These are phyloP conservation scores for Dacryopinax primogenitus DNA, from an alignment of 768 basidiomycete genomes.

Conservation along the genomic window DNA sequence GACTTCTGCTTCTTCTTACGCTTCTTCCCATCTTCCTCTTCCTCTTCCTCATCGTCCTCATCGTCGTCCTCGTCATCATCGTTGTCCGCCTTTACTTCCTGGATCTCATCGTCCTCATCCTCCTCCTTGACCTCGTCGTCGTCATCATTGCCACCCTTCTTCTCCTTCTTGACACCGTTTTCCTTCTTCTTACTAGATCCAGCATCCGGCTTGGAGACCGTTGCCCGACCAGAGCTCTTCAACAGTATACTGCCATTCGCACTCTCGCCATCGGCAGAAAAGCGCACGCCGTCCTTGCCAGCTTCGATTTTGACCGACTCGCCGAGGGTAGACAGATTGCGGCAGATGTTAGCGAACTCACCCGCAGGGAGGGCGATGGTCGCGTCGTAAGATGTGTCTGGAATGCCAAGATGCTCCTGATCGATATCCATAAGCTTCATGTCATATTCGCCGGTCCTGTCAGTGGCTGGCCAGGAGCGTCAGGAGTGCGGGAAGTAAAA, in stretches of 20 bases:
- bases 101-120: slow-evolving; percentile 18
- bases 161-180: slow-evolving; percentile 25
- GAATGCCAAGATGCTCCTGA: slow-evolving; percentile 84
- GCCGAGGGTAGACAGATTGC: slow-evolving; percentile 78
- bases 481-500: slow-evolving; percentile 18
- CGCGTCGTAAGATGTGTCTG: slow-evolving; percentile 94
- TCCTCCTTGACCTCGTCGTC: slow-evolving; percentile 23
- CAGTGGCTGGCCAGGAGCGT: slow-evolving; percentile 44
- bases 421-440: slow-evolving; percentile 99
- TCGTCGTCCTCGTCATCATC: slow-evolving; percentile 9
- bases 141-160: slow-evolving; percentile 26
- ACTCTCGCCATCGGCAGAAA: slow-evolving; percentile 84
- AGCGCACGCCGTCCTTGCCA: slow-evolving; percentile 87
- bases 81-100: slow-evolving; percentile 28
- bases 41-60: slow-evolving; percentile 40
- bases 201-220: slow-evolving; percentile 30
- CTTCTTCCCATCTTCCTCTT: slow-evolving; percentile 37
- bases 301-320: slow-evolving; percentile 94
- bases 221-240: slow-evolving; percentile 53
- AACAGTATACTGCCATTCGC: slow-evolving; percentile 81
- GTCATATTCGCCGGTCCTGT: slow-evolving; percentile 93
- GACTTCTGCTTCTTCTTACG: slow-evolving; percentile 62
- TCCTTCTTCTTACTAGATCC: slow-evolving; percentile 29
- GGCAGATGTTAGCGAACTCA: slow-evolving; percentile 87
- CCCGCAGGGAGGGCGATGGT: slow-evolving; percentile 71